A percentile compares a stretch with the other conserved stretches of the same genome.
phyloP scores from a whole-genome alignment of 1,139 yeast species.

The Geotrichum fermentans region DNA sequence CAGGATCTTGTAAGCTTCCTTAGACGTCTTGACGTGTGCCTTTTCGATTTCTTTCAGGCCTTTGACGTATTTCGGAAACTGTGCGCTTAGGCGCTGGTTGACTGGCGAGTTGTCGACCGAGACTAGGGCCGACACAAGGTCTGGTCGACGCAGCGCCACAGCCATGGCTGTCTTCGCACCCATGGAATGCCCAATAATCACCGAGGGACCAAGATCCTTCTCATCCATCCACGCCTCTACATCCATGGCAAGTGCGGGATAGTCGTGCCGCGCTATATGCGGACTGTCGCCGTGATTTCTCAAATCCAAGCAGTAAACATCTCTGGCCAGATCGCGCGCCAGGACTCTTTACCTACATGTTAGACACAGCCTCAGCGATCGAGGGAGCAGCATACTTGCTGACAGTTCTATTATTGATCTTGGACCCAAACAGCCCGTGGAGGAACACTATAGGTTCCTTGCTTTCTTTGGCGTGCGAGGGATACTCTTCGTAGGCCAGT shows the following conservation, averaged over 20 bases:
- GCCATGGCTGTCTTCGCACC: constrained; percentile 97
- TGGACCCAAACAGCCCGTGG: constrained; percentile 89
- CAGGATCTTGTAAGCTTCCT: constrained; percentile 65
- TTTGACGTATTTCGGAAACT: constrained; percentile 60
- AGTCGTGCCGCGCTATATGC: constrained; percentile 61
- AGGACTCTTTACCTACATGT: constrained; percentile 23
- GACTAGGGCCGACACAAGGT: constrained; percentile 56
- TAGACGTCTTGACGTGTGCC: constrained; percentile 46
- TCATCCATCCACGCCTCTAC: constrained; percentile 65
- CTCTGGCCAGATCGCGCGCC: constrained; percentile 38
- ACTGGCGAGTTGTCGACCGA: constrained; percentile 90
- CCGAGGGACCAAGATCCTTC: constrained; percentile 49
- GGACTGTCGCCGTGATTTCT: constrained; percentile 92
- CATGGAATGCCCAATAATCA: constrained; percentile 90
- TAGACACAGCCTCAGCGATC: constrained; percentile 7
- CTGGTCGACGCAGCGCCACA: constrained; percentile 64
- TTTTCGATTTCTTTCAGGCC: constrained; percentile 50
- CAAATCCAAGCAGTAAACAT: constrained; percentile 67
- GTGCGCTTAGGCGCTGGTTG: constrained; percentile 52
- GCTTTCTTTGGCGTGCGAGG: constrained; percentile 12
- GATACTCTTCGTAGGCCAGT: constrained; percentile 16
- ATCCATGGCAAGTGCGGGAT: constrained; percentile 78
- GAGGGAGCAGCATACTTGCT: constrained; percentile 45
- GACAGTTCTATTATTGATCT: constrained; percentile 69
- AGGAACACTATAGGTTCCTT: constrained; percentile 60